Conservation (phyloP, 192 early-diverging fungal genomes). For the Coemansia sp. region DNA sequence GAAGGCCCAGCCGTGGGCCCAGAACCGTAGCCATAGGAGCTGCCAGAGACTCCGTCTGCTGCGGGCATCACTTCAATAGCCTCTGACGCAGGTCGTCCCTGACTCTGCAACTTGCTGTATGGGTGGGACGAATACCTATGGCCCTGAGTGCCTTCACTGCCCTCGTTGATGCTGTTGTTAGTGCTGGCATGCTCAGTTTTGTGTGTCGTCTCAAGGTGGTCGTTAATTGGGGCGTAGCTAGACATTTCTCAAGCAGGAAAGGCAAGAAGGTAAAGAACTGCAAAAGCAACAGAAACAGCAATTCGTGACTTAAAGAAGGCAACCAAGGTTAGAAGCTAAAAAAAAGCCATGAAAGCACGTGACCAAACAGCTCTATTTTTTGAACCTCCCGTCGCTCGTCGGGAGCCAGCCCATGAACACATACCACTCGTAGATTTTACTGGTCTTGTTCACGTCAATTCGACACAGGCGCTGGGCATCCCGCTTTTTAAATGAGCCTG, state of each 20-base stretch:
- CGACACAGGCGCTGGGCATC: constrained; percentile 88
- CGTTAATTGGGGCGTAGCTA: constrained; percentile 42
- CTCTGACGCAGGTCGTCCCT: constrained; percentile 20
- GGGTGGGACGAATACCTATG: constrained; percentile 36
- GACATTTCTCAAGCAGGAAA: constrained; percentile 31
- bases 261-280: constrained; percentile 4
- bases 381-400: constrained; percentile 29
- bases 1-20: constrained; percentile 47
- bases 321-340: background rate
- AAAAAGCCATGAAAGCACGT: background rate
- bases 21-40: constrained; percentile 20
- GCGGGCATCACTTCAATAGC: constrained; percentile 23
- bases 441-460: constrained; percentile 94
- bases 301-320: background rate
- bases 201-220: constrained; percentile 21
- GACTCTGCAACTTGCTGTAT: constrained; percentile 19
- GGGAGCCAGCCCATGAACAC: constrained; percentile 81
- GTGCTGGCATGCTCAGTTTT: constrained; percentile 10
- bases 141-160: background rate
- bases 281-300: constrained; percentile 1
- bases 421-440: constrained; percentile 87
- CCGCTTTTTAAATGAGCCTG: constrained; percentile 73
- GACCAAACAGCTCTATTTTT: background rate
- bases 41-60: constrained; percentile 1
- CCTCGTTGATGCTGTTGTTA: background rate